Evolutionary conservation across 2,329 filamentous ascomycete species (phyloP).

Genomic region (Xylaria sp.): DNA sequence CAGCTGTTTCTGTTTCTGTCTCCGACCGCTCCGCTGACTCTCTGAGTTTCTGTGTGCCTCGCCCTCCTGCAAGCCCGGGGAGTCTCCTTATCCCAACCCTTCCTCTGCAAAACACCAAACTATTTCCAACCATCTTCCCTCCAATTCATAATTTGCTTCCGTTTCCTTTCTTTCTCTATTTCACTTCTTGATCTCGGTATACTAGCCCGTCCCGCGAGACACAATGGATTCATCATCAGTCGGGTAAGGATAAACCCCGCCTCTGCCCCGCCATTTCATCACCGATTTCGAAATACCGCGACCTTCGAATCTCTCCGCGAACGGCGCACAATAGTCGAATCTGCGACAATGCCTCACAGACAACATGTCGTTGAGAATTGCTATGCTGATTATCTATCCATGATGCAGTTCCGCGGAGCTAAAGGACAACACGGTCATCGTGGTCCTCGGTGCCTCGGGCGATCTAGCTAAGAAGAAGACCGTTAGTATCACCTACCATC

Average conservation of each 20-base stretch:
- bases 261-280: constrained; percentile 50
- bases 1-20: constrained; percentile 27
- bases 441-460: constrained; percentile 96
- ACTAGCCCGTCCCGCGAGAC: constrained; percentile 34
- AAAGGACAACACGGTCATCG: constrained; percentile 97
- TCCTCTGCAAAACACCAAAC: constrained; percentile 33
- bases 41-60: constrained; percentile 35
- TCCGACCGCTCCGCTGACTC: constrained; percentile 34
- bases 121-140: constrained; percentile 8
- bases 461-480: constrained; percentile 99
- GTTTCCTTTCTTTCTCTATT: constrained; percentile 29
- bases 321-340: constrained; percentile 30
- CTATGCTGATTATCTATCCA: constrained; percentile 51
- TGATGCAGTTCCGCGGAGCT: constrained; percentile 83
- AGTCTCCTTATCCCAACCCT: constrained; percentile 27
- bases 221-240: constrained; percentile 49
- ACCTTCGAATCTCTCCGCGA: constrained; percentile 29
- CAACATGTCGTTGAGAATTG: constrained; percentile 13
- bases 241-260: constrained; percentile 51
- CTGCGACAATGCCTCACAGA: neutral
- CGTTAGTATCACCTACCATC: constrained; percentile 61
- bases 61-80: constrained; percentile 24
- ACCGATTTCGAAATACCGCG: constrained; percentile 37
- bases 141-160: constrained; percentile 8
- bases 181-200: constrained; percentile 29